Conservation (phyloP, 306 rosid species). For the Geum urbanum region DNA sequence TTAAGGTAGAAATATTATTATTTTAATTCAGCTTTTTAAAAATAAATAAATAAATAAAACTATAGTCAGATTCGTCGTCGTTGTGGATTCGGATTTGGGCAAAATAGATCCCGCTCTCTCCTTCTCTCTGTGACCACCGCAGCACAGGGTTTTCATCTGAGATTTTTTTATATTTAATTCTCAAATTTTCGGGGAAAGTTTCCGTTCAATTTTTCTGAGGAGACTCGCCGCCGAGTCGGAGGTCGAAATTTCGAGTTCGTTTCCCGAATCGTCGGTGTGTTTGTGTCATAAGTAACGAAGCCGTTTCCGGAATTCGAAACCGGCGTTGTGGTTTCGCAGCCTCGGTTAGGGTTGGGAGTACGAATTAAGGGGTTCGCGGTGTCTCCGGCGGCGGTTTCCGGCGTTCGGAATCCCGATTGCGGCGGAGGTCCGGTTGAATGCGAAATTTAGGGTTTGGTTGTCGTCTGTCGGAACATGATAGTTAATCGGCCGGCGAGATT, state of each 20-base stretch:
- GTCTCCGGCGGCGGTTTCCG: neutral
- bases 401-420: constrained; percentile 11
- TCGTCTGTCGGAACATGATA: constrained; percentile 45
- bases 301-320: constrained; percentile 6
- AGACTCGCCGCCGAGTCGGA: neutral
- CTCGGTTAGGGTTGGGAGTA: constrained; percentile 17
- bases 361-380: constrained; percentile 14
- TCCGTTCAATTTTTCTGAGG: neutral
- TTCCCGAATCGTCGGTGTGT: neutral
- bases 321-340: constrained; percentile 1
- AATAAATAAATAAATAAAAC: neutral
- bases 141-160: constrained; percentile 18
- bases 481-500: constrained; percentile 59
- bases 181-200: neutral
- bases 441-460: constrained; percentile 58
- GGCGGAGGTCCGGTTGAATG: constrained; percentile 20
- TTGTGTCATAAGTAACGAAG: neutral
- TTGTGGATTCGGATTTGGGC: neutral
- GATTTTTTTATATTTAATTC: neutral
- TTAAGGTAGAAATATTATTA: neutral
- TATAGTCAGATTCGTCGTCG: neutral
- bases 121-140: constrained; percentile 5
- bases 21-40: neutral
- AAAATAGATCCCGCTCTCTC: neutral
- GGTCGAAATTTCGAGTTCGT: constrained; percentile 3